These are phyloP conservation scores for Botryotinia narcissicola DNA, from an alignment of 2,329 filamentous ascomycete genomes.

Conservation along the genomic window DNA sequence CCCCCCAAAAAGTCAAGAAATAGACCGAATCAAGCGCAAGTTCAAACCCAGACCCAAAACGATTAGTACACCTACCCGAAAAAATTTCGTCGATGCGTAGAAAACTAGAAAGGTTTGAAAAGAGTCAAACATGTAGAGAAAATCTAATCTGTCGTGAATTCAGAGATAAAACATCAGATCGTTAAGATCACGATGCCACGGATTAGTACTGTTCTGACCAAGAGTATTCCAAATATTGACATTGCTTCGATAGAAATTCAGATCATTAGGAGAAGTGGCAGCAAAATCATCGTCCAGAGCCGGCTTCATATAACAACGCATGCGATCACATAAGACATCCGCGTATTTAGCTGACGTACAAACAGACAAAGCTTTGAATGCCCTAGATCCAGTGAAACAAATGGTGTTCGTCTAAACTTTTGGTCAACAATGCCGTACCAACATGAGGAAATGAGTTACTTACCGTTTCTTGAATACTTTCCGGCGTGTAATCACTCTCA, in stretches of 20 bases:
- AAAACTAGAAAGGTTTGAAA: no score
- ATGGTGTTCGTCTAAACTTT: slow-evolving; percentile 67
- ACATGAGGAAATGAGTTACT: not conserved
- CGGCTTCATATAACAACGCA: slow-evolving; percentile 61
- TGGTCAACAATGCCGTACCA: not conserved
- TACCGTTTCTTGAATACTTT: slow-evolving; percentile 42
- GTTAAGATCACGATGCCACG: not conserved
- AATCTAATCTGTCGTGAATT: not conserved
- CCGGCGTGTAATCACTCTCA: slow-evolving; percentile 51
- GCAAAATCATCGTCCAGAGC: not conserved
- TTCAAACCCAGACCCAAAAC: not conserved
- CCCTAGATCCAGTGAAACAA: slow-evolving; percentile 77
- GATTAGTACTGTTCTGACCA: not conserved
- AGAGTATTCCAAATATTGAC: not conserved
- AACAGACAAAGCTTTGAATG: slow-evolving; percentile 81
- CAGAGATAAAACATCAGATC: slow-evolving; percentile 12
- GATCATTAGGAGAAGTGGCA: not conserved
- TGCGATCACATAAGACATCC: slow-evolving; percentile 76
- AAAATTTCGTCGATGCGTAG: no score
- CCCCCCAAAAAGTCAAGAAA: not conserved
- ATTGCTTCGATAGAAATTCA: not conserved
- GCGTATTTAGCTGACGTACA: slow-evolving; percentile 88
- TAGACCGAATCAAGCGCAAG: not conserved
- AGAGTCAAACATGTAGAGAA: no score
- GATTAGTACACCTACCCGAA: not conserved